Evolutionary conservation across 176 grass and related monocot genomes (phyloP), one percentile per base, ranked within the genome.

Genomic region (Eleusine indica): DNA sequence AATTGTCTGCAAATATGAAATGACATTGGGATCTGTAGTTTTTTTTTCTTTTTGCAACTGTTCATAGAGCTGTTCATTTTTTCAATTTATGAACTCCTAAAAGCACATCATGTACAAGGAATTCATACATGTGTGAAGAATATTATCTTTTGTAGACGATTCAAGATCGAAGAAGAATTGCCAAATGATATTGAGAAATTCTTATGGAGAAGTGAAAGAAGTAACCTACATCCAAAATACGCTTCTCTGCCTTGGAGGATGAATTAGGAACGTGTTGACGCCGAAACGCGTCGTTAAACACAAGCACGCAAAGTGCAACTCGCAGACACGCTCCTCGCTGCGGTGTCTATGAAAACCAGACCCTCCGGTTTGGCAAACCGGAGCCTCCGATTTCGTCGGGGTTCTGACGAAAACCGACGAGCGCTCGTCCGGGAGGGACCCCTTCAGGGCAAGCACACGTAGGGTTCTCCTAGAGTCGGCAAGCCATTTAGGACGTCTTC

Each of bases 211-310:
- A 52, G 4, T 70, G 28, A 57, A 52, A 25, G 25, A 25, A 25
- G 25, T 25, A 25, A 25, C 25, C 25, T 25, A 25, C 25, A 25
- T 25, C 25, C 25, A 49, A 88, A 86, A 98, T 98, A 82, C 96
- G 93, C 77, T 98, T 98, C 76, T 98, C 91, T 74, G 96, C 92
- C 85, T 98, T 98, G 42, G 89, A 95, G 75, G 91, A 91, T 88
- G 96, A 98, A 88, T 95, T 95, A 25, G 25, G 25, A 25, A 25
- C 25, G 25, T 25, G 25, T 25, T 25, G 25, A 25, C 25, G 25
- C 25, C 25, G 25, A 25, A 25, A 25, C 25, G 25, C 25, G 25
- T 25, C 25, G 25, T 25, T 25, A 25, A 25, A 25, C 25, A 25
- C 25, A 25, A 25, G 25, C 25, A 25, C 25, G 25, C 25, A 25